Percentiles rank a stretch among this genome's conserved stretches.
These are phyloP conservation scores for Candida corydali DNA, from an alignment of 805 yeast species.

Conservation along the genomic window DNA sequence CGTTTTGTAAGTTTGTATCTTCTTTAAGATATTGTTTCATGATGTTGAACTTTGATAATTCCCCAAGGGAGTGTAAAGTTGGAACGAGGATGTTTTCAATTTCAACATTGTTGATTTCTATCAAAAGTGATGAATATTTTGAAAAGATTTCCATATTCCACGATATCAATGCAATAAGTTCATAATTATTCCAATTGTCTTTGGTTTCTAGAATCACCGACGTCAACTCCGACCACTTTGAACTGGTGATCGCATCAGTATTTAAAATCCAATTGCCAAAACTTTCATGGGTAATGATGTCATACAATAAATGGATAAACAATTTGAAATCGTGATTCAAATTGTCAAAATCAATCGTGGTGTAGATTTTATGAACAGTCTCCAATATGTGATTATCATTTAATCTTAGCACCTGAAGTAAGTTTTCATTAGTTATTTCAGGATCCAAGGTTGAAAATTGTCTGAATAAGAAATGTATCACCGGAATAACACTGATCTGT, in stretches of 20 bases:
- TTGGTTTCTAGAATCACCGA: constrained; percentile 24
- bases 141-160: constrained; percentile 36
- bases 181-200: constrained; percentile 38
- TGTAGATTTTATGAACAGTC: constrained; percentile 9
- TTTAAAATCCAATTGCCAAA: constrained; percentile 20
- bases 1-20: constrained; percentile 5
- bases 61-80: constrained; percentile 30
- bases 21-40: constrained; percentile 32
- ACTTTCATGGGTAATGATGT: constrained; percentile 26
- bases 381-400: constrained; percentile 9
- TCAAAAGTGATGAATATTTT: constrained; percentile 14
- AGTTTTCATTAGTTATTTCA: constrained; percentile 13
- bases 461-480: constrained; percentile 11
- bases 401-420: constrained; percentile 5
- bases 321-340: constrained; percentile 13
- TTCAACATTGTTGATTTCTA: constrained; percentile 12
- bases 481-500: constrained; percentile 6
- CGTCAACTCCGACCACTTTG: constrained; percentile 24
- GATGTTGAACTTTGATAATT: constrained; percentile 36
- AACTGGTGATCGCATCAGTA: background rate
- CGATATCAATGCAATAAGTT: constrained; percentile 33
- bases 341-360: constrained; percentile 12
- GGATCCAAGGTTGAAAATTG: constrained; percentile 24
- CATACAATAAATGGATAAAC: constrained; percentile 18
- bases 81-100: constrained; percentile 6